Base-by-base conservation (phyloP, 2,329 filamentous ascomycete species). In the Capronia epimyces region DNA sequence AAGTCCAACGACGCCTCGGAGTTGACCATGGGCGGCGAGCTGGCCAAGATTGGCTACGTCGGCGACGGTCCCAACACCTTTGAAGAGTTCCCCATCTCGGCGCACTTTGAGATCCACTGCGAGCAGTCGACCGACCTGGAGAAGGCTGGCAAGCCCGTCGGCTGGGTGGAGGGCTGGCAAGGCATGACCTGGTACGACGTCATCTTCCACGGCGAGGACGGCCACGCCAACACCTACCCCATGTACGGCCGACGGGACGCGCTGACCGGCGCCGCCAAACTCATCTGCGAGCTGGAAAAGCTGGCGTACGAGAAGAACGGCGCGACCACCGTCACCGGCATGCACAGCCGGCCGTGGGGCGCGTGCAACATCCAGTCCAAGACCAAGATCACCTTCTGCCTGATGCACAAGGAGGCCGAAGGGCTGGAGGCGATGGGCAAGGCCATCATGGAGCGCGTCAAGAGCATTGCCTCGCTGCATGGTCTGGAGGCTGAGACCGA, bases 301-400 rank as follows among this genome's bases (percentile, higher is more conserved):
- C 27, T 53, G 24, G 53, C 53, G 2, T 50, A 50, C 42, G 49
- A 48, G 2, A 43, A 54, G 34, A 52, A 57, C 31, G 62, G 62
- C n/a, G 57, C 54, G 22, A 63, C 58, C 4, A 66, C 64, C 8
- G 59, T 64, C 18, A 64, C 62, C 0, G 60, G 56, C 40, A 61
- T 66, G 16, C 37, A 37, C 34, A 37, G 34, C 34, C 34, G 50
- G 8, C 53, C 53, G 5, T 46, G 41, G 45, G 53, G 53, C 10
- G 39, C 58, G 16, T 65, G 63, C 53, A 65, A 65, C 45, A 66
- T 66, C 45, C 61, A 66, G 46, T 63, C 57, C 51, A 47, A 57
- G 50, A 50, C 55, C 32, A 43, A 60, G 52, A 48, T 40, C 49
- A 25, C 47, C 56, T 63, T 66, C 57, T 63, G 58, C 43, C 40